Conservation (phyloP, 2,329 filamentous ascomycete species). For the Alternaria conjuncta region DNA sequence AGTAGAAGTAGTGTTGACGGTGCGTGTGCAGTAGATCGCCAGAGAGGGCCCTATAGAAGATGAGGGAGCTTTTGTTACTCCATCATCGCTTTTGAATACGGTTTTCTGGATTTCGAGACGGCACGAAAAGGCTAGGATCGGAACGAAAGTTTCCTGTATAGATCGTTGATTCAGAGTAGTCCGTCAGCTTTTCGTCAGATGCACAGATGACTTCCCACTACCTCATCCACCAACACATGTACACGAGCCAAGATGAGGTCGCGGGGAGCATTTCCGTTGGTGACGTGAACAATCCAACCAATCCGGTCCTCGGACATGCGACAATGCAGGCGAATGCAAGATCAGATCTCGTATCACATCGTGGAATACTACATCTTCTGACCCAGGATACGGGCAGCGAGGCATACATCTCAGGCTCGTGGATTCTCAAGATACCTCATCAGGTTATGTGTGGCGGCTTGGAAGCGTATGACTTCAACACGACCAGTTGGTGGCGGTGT, state of each 20-base stretch:
- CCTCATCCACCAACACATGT: not conserved
- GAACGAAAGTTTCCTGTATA: not conserved
- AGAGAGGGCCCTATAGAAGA: not conserved
- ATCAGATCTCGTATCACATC: not conserved
- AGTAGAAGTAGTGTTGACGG: not conserved
- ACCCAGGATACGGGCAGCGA: not conserved
- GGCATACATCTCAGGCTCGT: not conserved
- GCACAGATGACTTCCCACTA: not conserved
- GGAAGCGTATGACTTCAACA: not conserved
- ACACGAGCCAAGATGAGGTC: not conserved
- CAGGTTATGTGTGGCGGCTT: not conserved
- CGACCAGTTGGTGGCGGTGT: not conserved
- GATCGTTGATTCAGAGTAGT: not conserved
- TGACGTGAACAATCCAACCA: not conserved
- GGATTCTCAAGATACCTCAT: not conserved
- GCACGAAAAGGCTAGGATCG: not conserved
- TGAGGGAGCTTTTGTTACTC: not conserved
- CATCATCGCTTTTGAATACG: not conserved
- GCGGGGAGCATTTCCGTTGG: not conserved
- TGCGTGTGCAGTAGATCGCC: not conserved
- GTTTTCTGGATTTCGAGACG: rapidly evolving
- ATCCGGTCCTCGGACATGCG: not conserved
- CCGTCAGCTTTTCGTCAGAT: not conserved
- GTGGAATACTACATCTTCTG: not conserved
- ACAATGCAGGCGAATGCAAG: not conserved